A percentile compares a stretch with the other conserved stretches of the same genome.
Conservation (phyloP, 495 filamentous ascomycete species). For the Trichocladium antarcticum region DNA sequence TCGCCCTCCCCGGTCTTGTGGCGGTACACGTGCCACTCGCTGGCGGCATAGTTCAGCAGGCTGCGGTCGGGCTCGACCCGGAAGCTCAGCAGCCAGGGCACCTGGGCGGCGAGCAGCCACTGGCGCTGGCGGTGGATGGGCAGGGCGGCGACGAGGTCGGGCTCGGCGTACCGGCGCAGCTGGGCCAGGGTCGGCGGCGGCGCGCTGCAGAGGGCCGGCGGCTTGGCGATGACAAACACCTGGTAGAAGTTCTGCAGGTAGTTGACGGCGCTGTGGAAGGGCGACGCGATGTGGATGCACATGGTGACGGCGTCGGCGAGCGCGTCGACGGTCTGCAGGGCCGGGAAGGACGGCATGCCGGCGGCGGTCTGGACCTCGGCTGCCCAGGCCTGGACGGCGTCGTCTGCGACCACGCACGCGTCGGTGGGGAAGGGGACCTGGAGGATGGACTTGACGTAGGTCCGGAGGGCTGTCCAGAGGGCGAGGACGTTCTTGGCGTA, state of each 20-base stretch:
- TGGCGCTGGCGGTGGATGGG: conserved; percentile 31
- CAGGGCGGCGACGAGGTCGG: conserved; percentile 30
- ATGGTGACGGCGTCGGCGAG: conserved; percentile 68
- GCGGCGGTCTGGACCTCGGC: conserved; percentile 26
- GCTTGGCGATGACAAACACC: conserved; percentile 37
- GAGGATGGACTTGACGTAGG: conserved; percentile 29
- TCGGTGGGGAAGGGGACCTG: conserved; percentile 13
- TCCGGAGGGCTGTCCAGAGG: conserved; percentile 32
- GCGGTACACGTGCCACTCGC: conserved; percentile 24
- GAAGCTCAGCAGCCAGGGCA: conserved; percentile 38
- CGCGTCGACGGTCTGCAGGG: conserved; percentile 67
- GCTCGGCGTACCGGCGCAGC: conserved; percentile 23
- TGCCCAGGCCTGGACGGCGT: conserved; percentile 29
- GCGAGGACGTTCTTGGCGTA: conserved; percentile 35
- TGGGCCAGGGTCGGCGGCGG: conserved; percentile 23
- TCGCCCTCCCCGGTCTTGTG: conserved; percentile 6
- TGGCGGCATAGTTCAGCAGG: conserved; percentile 29
- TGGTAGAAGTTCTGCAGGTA: conserved; percentile 44
- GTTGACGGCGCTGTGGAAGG: conserved; percentile 41
- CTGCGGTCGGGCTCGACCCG: conserved; percentile 30
- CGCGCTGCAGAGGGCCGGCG: conserved; percentile 27
- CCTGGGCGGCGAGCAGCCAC: conserved; percentile 34
- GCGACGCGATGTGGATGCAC: conserved; percentile 43
- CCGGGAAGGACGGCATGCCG: conserved; percentile 42
- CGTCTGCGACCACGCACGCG: conserved; percentile 20